A percentile compares a stretch with the other conserved stretches of the same genome.
Evolutionary conservation across 495 filamentous ascomycete genomes (phyloP).

Genomic region (Clavariopsis aquatica): DNA sequence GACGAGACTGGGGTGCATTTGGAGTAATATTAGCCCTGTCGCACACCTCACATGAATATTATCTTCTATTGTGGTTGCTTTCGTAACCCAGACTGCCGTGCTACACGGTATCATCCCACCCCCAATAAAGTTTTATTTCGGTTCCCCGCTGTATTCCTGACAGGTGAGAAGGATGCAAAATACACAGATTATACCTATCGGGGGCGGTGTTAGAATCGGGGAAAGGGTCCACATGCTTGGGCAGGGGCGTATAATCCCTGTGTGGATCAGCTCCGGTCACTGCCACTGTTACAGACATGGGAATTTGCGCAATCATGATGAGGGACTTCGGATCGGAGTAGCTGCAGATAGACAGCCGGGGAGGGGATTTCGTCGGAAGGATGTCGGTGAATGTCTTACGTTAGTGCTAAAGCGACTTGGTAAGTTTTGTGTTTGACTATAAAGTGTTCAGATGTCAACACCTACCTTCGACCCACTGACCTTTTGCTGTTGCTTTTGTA

Average conservation of each 20-base stretch:
- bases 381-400: neutral
- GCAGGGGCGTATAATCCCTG: neutral
- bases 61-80: no score
- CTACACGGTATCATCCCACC: neutral
- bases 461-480: neutral
- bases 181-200: neutral
- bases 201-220: neutral
- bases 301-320: neutral
- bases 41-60: no score
- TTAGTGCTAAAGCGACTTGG: neutral
- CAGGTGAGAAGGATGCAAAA: neutral
- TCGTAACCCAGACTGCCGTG: no score
- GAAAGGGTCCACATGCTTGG: neutral
- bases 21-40: no score
- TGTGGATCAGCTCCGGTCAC: constrained; percentile 1
- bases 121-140: neutral
- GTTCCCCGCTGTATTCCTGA: neutral
- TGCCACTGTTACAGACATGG: neutral
- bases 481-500: neutral
- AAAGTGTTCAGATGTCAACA: neutral
- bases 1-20: no score
- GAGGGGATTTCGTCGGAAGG: neutral
- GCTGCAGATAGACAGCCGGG: neutral
- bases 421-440: neutral
- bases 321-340: neutral